Base-by-base conservation (phyloP, 1,284 basidiomycete species). In the Cryptococcus neoformans region DNA sequence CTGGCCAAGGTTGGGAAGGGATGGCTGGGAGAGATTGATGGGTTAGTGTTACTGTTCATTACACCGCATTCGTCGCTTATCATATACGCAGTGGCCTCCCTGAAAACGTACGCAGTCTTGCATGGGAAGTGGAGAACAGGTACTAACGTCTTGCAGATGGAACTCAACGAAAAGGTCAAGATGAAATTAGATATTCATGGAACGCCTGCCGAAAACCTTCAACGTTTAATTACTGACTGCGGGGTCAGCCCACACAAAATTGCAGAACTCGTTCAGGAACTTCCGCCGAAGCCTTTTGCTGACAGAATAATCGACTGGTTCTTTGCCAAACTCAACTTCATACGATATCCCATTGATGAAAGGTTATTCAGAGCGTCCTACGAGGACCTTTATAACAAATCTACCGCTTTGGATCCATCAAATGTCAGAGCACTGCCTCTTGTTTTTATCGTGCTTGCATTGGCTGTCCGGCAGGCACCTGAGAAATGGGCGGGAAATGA, bases 381-480 rank as follows among this genome's bases (percentile, higher is more conserved):
- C 73, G 82, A 86, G 45, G 87, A 90, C 35, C 81, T 96, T 47
- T 88, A 87, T 69, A 80, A 85, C 16, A 87, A 88, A 65, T 85
- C 88, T 14, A 82, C 83, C 16, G 83, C 84, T 54, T 84, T 87
- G 6, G 89, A 91, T 64, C 88, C 92, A 0, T 85, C 85, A 59
- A 88, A 92, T 68, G 85, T 92, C 62, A 86, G 90, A 41, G 95
- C 94, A 72, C 81, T 97, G 1, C 91, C 93, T 1, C 81, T 96
- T 16, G 81, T 97, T 28, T 97, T 95, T 72, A 90, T 94, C 45
- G 89, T 97, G 4, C 81, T 97, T n/a, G 92, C 94, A 6, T 92
- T 92, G 55, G 84, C 92, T 21, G 88, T 88, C 17, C 82, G 92
- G 56, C 80, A 93, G 14, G 88, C 91, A 5, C 92, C 93, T 0